Evolutionary conservation across 768 basidiomycete genomes (phyloP), one percentile per base, ranked within the genome.

Genomic region (Boletales sp.): DNA sequence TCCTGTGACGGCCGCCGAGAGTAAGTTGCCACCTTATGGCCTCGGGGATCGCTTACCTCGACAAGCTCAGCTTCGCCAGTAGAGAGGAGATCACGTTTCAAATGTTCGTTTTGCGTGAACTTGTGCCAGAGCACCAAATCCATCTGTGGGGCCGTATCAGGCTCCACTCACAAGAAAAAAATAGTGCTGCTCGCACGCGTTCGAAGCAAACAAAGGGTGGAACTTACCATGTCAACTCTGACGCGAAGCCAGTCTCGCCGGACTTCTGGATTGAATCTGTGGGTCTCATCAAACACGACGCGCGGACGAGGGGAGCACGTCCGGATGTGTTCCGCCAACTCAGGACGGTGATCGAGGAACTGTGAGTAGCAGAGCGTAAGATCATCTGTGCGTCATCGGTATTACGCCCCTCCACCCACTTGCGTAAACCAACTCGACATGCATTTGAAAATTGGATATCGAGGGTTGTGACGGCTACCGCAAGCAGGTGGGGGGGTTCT

Each of bases 41-140:
- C 8, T 21, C 43, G 41, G 18, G 29, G 50, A 56, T 60, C 54
- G 43, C 72, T 68, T 48, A 72, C 67, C 60, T 74, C 69, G 31
- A 71, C 64, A 24, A 74, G 65, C 37, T 71, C 65, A 32, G 71
- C 69, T 40, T 65, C 58, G 19, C 71, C 72, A 0, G 73, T 74
- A 8, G 54, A 60, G 38, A 76, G 64, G 48, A 74, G 64, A 36
- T 71, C 55, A 27, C 52, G 47, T 24, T 65, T 67, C 47, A 76
- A 56, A 43, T 66, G 56, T 4, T 54, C 58, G 46, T 76, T 70
- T 58, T 74, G 75, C 40, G 62, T 65, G 57, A 76, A 74, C 56
- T 74, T 74, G 42, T 59, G 55, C 53, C 59, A 64, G 13, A 76
- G 58, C 40, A 74, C 69, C 49, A 66, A 43, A 45, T 75, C 73